phyloP scores from a whole-genome alignment of 495 filamentous ascomycete species.

The Delitschia confertaspora region DNA sequence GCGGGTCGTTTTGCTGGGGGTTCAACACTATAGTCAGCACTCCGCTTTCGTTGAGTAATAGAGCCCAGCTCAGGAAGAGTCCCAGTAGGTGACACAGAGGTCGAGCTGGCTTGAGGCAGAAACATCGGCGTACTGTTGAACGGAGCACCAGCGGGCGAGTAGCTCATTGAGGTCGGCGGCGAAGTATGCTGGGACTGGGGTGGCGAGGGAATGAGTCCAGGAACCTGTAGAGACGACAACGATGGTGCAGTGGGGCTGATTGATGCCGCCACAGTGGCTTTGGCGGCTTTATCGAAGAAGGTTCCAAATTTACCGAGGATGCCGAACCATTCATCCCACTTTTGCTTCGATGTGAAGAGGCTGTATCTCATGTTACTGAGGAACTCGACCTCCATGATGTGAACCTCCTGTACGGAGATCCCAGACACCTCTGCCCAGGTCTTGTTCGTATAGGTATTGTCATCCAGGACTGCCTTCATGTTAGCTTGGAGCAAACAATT shows the following conservation, averaged over 20 bases:
- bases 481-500: not conserved
- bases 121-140: slow-evolving; percentile 35
- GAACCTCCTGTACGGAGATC: slow-evolving; percentile 89
- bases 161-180: slow-evolving; percentile 35
- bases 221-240: slow-evolving; percentile 35
- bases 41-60: slow-evolving; percentile 55
- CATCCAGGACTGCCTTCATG: slow-evolving; percentile 67
- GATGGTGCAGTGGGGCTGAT: slow-evolving; percentile 37
- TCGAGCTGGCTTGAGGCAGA: slow-evolving; percentile 35
- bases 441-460: slow-evolving; percentile 99
- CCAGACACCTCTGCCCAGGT: slow-evolving; percentile 98
- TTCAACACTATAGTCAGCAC: slow-evolving; percentile 56
- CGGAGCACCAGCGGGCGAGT: slow-evolving; percentile 26
- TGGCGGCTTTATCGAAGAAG: slow-evolving; percentile 63
- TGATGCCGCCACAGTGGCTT: slow-evolving; percentile 4
- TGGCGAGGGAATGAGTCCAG: slow-evolving; percentile 37
- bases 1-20: slow-evolving; percentile 57
- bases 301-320: slow-evolving; percentile 69
- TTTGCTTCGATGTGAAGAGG: slow-evolving; percentile 66
- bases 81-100: slow-evolving; percentile 46
- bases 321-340: slow-evolving; percentile 82
- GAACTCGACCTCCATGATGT: slow-evolving; percentile 99
- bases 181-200: slow-evolving; percentile 46
- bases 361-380: slow-evolving; percentile 97
- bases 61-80: slow-evolving; percentile 42